Base-by-base conservation (phyloP, 192 early-diverging fungal genomes). In the Lunasporangiospora selenospora region DNA sequence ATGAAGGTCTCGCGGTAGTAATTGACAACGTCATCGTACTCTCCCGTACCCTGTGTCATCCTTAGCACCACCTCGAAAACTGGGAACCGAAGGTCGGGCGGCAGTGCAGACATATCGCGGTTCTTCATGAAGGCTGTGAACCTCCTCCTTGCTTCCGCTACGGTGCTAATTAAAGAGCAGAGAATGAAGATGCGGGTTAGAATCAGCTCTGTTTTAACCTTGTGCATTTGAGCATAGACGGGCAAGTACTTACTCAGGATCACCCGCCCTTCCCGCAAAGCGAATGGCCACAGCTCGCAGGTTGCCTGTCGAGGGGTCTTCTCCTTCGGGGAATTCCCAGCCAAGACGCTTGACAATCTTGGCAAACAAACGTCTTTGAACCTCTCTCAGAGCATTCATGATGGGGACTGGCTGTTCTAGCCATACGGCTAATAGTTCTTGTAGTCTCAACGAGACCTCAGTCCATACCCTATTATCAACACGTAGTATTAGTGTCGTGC, bases 141-240 rank as follows among this genome's bases (percentile, higher is more conserved):
- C 10, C 91, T 88, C 24, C 78, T 78, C 48, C 82, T 75, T 38
- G 91, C 86, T 63, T 93, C 91, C 21, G 70, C 77, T n/a, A 94
- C 58, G 32, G 88, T 86, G 58, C 86, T 92, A 47, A n/a, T n/a
- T n/a, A n/a, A n/a, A n/a, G n/a, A n/a, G n/a, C n/a, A n/a, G n/a
- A n/a, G n/a, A n/a, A n/a, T n/a, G n/a, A n/a, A n/a, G n/a, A n/a
- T 79, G n/a, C n/a, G n/a, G n/a, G n/a, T n/a, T n/a, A n/a, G n/a
- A n/a, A n/a, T n/a, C n/a, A n/a, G n/a, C n/a, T n/a, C n/a, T n/a
- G 16, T 86, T 83, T 32, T 76, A 65, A 32, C 37, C 47, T 16
- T 77, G 77, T 80, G 32, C 91, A 81, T n/a, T n/a, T n/a, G n/a
- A n/a, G n/a, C n/a, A n/a, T n/a, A n/a, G n/a, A n/a, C n/a, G n/a